Base-by-base conservation (phyloP, 108 stramenopile genomes). In the Pseudonitzschia multiseries region DNA sequence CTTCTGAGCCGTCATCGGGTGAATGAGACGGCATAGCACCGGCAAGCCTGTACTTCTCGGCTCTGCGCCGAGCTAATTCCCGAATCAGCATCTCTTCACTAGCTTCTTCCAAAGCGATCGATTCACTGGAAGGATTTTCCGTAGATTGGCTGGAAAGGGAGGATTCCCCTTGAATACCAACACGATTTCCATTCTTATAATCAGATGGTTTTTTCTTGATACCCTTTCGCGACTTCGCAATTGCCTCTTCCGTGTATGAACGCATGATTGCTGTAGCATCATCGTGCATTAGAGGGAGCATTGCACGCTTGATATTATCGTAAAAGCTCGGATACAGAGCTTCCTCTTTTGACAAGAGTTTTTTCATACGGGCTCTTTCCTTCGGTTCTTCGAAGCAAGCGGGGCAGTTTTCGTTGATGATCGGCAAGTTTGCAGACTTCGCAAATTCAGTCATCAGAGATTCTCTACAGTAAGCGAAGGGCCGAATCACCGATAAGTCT, bases 381-480 rank as follows among this genome's bases (percentile, higher is more conserved):
- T 98, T 98, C 18, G 99, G 99, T 74, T 98, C 96, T 78, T 98
- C 97, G 74, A 99, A 99, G 80, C 99, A 99, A 15, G 99, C 99
- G 21, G 99, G 99, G 69, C 99, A 99, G 76, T 99, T 99, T 70
- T 99, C 99, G 74, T 98, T 98, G 41, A 99, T 97, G n/a, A 99
- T 83, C 6, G 97, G 98, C 8, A 99, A 80, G 32, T 90, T 87
- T 27, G 88, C 86, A 48, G 82, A 73, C 56, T 81, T 89, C 10
- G 96, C 93, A 83, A 98, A 99, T 51, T 93, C 97, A 41, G 93
- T 92, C 87, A 87, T 95, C 32, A 93, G 75, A 65, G 85, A 87
- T 80, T 99, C 99, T 9, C 99, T 91, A 29, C 90, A 88, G 83
- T 98, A 98, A 17, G 89, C 94, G 36, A 99, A 75, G 2, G 99